phyloP scores from a whole-genome alignment of 83 land plant genomes.

The Picea abies region DNA sequence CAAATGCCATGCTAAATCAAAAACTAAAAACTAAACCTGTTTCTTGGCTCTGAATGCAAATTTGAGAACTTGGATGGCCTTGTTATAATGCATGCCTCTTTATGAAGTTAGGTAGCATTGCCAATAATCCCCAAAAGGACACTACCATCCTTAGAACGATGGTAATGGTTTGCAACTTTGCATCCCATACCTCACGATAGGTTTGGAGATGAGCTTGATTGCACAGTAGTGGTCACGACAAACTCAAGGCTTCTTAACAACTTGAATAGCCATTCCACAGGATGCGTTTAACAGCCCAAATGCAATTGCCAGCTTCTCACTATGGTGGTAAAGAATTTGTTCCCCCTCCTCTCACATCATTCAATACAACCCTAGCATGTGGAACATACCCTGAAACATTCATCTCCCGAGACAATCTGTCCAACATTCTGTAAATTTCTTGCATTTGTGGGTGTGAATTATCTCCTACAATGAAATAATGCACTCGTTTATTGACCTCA shows the following conservation, averaged over 20 bases:
- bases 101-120: not conserved
- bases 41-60: not conserved
- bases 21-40: not conserved
- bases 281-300: not conserved
- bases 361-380: not conserved
- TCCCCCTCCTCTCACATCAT: not conserved
- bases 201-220: not conserved
- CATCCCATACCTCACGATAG: not conserved
- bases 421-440: not conserved
- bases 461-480: not conserved
- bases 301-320: constrained; percentile 2
- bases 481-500: not conserved
- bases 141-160: not conserved
- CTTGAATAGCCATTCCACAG: not conserved
- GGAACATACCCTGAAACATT: not conserved
- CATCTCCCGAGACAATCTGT: not conserved
- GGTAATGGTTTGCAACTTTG: not conserved
- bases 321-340: not conserved
- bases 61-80: not conserved
- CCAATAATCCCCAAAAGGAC: not conserved
- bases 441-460: not conserved
- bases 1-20: not conserved
- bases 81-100: not conserved
- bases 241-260: not conserved
- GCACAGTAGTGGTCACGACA: not conserved